These are phyloP conservation scores for Russula sp. DNA, from an alignment of 768 basidiomycete species.

Conservation along the genomic window DNA sequence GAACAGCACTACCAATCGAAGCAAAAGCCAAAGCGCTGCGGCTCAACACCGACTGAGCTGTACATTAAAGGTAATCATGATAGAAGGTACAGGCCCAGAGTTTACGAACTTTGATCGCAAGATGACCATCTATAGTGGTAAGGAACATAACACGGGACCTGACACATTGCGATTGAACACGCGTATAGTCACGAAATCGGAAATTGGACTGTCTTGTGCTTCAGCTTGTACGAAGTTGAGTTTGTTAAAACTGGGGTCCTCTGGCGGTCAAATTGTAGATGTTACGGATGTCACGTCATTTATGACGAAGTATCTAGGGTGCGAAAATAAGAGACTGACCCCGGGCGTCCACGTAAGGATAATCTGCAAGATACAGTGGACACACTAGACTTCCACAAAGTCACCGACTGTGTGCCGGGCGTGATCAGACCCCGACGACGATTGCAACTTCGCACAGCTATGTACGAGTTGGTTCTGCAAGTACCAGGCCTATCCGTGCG, in stretches of 20 bases:
- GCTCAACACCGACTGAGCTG: neutral
- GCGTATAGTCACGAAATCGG: neutral
- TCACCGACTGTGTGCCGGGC: neutral
- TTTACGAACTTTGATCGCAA: neutral
- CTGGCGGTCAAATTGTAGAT: neutral
- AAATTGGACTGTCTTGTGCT: neutral
- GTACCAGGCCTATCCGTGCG: neutral
- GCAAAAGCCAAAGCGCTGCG: no score
- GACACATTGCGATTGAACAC: neutral
- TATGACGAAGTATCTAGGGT: neutral
- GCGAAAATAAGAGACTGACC: neutral
- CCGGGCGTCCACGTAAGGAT: neutral
- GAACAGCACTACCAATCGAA: neutral
- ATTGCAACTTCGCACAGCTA: neutral
- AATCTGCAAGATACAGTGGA: neutral
- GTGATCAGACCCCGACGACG: neutral
- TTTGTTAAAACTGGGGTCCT: neutral
- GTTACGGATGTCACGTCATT: neutral
- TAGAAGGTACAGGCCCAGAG: neutral
- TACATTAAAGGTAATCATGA: slow-evolving; percentile 1
- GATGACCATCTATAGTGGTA: neutral
- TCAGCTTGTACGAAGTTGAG: neutral
- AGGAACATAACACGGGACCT: neutral
- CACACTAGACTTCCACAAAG: neutral
- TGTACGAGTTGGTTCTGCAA: neutral